Evolutionary conservation across 148 eudicot species (phyloP).

Genomic region (Camellia japonica): DNA sequence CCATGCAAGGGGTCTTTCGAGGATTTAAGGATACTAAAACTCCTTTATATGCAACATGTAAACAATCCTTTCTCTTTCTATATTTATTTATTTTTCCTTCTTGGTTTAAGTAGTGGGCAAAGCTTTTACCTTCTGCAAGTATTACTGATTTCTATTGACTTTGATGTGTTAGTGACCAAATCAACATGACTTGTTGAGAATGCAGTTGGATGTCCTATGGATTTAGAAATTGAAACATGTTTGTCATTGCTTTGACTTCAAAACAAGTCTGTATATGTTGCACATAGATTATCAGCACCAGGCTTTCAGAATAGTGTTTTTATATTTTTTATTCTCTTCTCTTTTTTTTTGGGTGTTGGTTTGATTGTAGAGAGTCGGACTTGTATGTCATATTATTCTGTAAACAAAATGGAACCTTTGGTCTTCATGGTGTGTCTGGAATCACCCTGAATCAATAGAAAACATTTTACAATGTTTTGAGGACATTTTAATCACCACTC

Average conservation of each 20-base stretch:
- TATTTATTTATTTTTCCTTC: neutral
- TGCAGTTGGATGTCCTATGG: neutral
- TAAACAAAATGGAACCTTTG: neutral
- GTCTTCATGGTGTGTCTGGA: neutral
- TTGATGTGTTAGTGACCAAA: neutral
- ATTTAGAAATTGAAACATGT: neutral
- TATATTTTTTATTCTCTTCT: neutral
- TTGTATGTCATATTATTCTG: neutral
- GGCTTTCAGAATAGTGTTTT: neutral
- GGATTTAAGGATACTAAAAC: slow-evolving; percentile 80
- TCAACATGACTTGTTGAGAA: neutral
- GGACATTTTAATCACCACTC: too few species aligned
- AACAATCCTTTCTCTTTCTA: slow-evolving; percentile 9
- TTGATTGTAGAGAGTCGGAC: neutral
- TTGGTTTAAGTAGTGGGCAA: neutral
- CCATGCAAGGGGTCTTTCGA: slow-evolving; percentile 87
- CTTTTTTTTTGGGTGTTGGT: slow-evolving; percentile 2
- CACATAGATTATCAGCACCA: neutral
- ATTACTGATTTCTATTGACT: neutral
- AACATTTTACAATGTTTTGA: too few species aligned
- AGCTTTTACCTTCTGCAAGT: slow-evolving; percentile 3
- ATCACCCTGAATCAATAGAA: too few species aligned
- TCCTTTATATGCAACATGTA: slow-evolving; percentile 75
- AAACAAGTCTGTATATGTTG: neutral
- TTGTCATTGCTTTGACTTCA: neutral